Percentiles rank a stretch among this genome's conserved stretches.
Conservation (phyloP, 2,329 filamentous ascomycete genomes). For the Colletotrichum viniferum region DNA sequence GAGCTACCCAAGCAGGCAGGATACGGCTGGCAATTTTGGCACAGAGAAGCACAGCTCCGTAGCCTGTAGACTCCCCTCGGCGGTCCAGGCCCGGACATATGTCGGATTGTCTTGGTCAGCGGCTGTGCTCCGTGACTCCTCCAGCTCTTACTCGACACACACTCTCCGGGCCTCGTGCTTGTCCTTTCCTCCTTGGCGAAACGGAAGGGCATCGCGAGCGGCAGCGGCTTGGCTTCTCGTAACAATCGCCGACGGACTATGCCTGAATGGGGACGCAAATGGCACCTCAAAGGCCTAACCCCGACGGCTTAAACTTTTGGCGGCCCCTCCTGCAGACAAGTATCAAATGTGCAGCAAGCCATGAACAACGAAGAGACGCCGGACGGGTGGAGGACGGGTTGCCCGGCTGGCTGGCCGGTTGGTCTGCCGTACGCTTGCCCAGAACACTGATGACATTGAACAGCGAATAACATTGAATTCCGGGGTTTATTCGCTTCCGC, state of each 20-base stretch:
- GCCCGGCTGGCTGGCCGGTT: neutral
- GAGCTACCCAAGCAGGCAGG: neutral
- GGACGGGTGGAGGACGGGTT: neutral
- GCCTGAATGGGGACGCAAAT: neutral
- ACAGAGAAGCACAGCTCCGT: neutral
- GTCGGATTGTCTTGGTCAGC: constrained; percentile 5
- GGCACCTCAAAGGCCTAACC: constrained; percentile 11
- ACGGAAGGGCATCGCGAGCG: constrained; percentile 1
- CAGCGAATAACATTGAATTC: neutral
- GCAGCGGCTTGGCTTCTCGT: neutral
- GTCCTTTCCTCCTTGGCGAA: constrained; percentile 2
- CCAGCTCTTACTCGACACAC: neutral
- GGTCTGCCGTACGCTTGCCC: neutral
- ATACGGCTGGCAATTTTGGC: neutral
- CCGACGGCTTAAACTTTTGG: constrained; percentile 14
- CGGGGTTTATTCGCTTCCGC: neutral
- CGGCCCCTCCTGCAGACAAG: neutral
- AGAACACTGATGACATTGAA: neutral
- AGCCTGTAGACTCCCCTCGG: neutral
- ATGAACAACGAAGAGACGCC: neutral
- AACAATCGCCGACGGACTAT: constrained; percentile 16
- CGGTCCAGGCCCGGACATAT: constrained; percentile 9
- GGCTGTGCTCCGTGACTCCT: neutral
- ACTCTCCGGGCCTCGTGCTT: neutral
- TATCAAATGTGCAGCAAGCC: neutral